phyloP scores from a whole-genome alignment of 345 rosid genomes.

The Nasturtium officinale region DNA sequence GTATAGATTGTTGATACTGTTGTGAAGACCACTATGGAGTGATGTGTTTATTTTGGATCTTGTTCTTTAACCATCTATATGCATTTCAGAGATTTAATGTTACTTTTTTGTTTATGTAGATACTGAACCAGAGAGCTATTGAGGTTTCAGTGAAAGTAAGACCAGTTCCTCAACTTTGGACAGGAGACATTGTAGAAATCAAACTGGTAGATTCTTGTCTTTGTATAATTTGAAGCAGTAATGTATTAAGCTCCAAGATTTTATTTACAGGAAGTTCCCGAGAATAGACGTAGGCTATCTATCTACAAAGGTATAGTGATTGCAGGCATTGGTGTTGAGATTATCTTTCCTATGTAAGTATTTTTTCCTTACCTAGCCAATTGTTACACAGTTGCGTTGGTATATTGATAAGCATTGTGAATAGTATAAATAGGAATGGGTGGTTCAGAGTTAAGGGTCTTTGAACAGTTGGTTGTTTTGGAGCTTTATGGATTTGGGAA shows the following conservation, averaged over 20 bases:
- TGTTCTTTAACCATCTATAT: not conserved
- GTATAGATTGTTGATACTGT: too few relatives aligned
- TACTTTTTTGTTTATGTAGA: conserved; percentile 46
- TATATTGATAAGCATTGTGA: not conserved
- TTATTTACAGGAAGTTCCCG: conserved; percentile 72
- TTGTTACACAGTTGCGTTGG: not conserved
- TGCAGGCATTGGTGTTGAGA: conserved; percentile 71
- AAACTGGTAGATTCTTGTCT: conserved; percentile 59
- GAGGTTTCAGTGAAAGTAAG: conserved; percentile 71
- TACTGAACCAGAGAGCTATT: conserved; percentile 76
- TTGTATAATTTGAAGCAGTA: not conserved
- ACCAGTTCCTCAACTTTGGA: conserved; percentile 78
- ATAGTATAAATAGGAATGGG: not conserved
- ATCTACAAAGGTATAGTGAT: conserved; percentile 49
- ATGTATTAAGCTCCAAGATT: not conserved
- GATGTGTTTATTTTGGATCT: not conserved
- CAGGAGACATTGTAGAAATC: conserved; percentile 81
- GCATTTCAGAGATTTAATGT: not conserved
- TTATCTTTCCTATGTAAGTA: conserved; percentile 69
- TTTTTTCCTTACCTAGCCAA: not conserved
- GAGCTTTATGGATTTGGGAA: not conserved
- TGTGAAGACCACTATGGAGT: too few relatives aligned
- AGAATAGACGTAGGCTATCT: conserved; percentile 73
- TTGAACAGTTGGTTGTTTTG: not conserved
- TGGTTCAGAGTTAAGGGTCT: not conserved